phyloP scores from a whole-genome alignment of 1,139 yeast genomes.

The Nadsonia commutata region DNA sequence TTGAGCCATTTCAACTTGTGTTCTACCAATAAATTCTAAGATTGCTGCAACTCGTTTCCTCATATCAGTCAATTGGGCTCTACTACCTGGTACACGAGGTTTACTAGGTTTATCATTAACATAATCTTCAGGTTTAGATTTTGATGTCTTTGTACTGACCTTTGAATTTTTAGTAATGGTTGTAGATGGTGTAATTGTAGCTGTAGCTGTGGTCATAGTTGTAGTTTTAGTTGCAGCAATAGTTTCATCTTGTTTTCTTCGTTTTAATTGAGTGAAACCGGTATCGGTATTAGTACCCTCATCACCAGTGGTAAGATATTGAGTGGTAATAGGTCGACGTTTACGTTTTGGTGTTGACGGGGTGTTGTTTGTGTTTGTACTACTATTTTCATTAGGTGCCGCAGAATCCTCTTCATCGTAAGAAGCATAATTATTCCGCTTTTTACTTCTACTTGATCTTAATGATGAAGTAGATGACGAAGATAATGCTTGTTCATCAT shows the following conservation, averaged over 20 bases:
- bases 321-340: too few relatives aligned
- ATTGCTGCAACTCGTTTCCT: conserved; percentile 81
- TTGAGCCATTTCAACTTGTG: conserved; percentile 63
- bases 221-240: background rate
- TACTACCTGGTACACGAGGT: conserved; percentile 68
- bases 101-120: conserved; percentile 52
- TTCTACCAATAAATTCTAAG: conserved; percentile 74
- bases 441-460: conserved; percentile 4
- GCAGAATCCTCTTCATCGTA: conserved; percentile 1
- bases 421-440: conserved; percentile 1
- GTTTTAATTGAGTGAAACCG: background rate
- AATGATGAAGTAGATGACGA: conserved; percentile 2
- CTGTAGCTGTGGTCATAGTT: conserved; percentile 5
- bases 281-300: background rate
- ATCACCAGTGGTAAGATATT: too few relatives aligned
- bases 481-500: conserved; percentile 3
- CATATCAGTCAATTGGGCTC: conserved; percentile 65
- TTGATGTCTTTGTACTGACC: conserved; percentile 5
- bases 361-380: too few relatives aligned
- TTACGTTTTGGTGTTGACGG: background rate
- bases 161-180: conserved; percentile 1
- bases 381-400: background rate
- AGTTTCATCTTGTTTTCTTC: background rate
- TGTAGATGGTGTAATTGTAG: conserved; percentile 5
- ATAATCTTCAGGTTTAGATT: conserved; percentile 13